Evolutionary conservation across 2,329 filamentous ascomycete genomes (phyloP).

Genomic region (Colletotrichum sp.): DNA sequence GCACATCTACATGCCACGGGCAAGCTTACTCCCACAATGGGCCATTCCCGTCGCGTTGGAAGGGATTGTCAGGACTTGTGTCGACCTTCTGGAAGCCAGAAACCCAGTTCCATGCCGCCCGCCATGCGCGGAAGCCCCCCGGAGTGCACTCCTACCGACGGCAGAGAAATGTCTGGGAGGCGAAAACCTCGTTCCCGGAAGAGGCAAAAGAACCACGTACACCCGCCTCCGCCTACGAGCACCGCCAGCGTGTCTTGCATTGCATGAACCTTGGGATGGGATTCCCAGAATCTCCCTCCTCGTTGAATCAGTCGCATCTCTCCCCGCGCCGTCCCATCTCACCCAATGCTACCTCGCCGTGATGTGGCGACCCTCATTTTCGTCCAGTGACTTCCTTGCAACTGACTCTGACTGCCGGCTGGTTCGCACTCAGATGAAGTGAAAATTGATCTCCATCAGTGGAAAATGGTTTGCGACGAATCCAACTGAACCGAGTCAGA

Average conservation of each 20-base stretch:
- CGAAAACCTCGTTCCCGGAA: not conserved
- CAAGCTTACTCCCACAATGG: not conserved
- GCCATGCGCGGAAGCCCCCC: not conserved
- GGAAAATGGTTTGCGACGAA: not conserved
- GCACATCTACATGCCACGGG: not conserved
- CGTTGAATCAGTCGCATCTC: not conserved
- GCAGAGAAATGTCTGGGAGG: not conserved
- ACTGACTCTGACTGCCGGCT: not conserved
- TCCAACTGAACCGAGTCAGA: not conserved
- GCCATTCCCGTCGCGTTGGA: not conserved
- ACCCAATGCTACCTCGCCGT: not conserved
- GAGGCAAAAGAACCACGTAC: not conserved
- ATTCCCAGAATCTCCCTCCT: not conserved
- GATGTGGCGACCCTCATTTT: not conserved
- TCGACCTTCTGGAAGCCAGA: not conserved
- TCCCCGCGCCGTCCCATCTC: not conserved
- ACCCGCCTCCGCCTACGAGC: not conserved
- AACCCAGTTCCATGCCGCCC: not conserved
- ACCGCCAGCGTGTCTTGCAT: slow-evolving; percentile 22
- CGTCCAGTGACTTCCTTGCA: not conserved
- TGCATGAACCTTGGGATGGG: slow-evolving; percentile 12
- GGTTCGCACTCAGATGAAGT: not conserved
- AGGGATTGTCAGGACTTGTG: not conserved
- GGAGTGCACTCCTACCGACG: not conserved
- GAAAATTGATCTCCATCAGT: not conserved